Evolutionary conservation across 164 flowering plant genomes (phyloP).

Genomic region (Piper betle): DNA sequence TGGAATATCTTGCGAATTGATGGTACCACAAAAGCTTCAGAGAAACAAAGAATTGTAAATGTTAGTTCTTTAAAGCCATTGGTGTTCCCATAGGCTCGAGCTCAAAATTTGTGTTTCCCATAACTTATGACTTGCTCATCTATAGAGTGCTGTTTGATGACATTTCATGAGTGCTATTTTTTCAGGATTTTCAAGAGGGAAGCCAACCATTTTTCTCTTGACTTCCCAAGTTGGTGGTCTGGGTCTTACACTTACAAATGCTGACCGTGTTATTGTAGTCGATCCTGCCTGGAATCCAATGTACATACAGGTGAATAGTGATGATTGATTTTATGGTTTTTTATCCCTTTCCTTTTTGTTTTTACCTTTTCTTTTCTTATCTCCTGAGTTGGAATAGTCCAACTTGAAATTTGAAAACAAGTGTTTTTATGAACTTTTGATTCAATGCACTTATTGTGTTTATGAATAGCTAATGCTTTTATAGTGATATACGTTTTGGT

Average conservation of each 20-base stretch:
- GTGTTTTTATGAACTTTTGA: too few relatives aligned
- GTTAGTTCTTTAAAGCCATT: slow-evolving; percentile 25
- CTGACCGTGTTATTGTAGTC: slow-evolving; percentile 98
- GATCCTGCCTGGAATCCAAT: slow-evolving; percentile 99
- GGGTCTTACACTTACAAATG: slow-evolving; percentile 92
- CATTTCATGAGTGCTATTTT: background rate
- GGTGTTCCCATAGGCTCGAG: background rate
- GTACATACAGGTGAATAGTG: slow-evolving; percentile 14
- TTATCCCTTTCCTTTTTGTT: background rate
- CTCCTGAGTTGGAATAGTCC: too few relatives aligned
- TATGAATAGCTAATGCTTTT: too few relatives aligned
- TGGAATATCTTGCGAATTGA: slow-evolving; percentile 70
- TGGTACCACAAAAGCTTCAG: slow-evolving; percentile 83
- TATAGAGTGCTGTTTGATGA: background rate
- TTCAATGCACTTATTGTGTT: too few relatives aligned
- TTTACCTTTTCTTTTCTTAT: too few relatives aligned
- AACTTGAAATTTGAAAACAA: too few relatives aligned
- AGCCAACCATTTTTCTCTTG: slow-evolving; percentile 79
- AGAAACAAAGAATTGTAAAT: slow-evolving; percentile 64
- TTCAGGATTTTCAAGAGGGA: slow-evolving; percentile 92
- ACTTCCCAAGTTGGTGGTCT: slow-evolving; percentile 99
- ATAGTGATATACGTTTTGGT: too few relatives aligned
- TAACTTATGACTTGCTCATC: background rate
- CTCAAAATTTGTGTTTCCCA: background rate
- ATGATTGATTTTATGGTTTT: background rate